Base-by-base conservation (phyloP, 2,329 filamentous ascomycete genomes). In the Huntiella moniliformis region DNA sequence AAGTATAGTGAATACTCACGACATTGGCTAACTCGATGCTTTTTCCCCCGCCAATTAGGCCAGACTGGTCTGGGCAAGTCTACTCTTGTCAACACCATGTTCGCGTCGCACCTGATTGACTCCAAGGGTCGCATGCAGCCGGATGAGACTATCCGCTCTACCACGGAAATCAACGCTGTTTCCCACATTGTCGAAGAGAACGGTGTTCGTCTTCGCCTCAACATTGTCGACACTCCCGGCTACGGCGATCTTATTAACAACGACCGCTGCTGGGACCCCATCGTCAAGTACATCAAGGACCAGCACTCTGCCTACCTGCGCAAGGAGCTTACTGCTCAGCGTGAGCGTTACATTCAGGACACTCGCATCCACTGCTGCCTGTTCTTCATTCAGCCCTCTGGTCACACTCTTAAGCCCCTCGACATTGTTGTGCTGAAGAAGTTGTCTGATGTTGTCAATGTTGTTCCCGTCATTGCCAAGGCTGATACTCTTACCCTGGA, bases 241-340 rank as follows among this genome's bases (percentile, higher is more conserved):
- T 98, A 98, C 60, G 91, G 91, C 60, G 91, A 98, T 60, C 77
- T 95, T 61, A 91, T 98, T 66, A 98, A 98, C 77, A 98, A 98
- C 66, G 91, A 98, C 70, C 82, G 91, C 74, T 98, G 91, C 79
- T 98, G 91, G 91, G 91, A 98, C 62, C 91, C 91, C 53, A 98
- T 98, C 63, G 88, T 98, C 73, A 98, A 98, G 73, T 98, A 98
- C 69, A 98, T 98, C 75, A 98, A 98, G 75, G 91, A 98, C 67
- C 91, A 98, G 72, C 91, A 98, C 73, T 95, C 86, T 45, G 88
- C 91, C 58, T 98, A 96, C 70, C 78, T 98, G 56, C 84, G 91
- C 66, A 98, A 98, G 75, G 91, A 98, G 67, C 85, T 98, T 60
- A 96, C 91, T 47, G 91, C 91, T 55, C 91, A 98, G 73, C 84